Conservation (phyloP, 2,329 filamentous ascomycete species). For the Fulvia fulva region DNA sequence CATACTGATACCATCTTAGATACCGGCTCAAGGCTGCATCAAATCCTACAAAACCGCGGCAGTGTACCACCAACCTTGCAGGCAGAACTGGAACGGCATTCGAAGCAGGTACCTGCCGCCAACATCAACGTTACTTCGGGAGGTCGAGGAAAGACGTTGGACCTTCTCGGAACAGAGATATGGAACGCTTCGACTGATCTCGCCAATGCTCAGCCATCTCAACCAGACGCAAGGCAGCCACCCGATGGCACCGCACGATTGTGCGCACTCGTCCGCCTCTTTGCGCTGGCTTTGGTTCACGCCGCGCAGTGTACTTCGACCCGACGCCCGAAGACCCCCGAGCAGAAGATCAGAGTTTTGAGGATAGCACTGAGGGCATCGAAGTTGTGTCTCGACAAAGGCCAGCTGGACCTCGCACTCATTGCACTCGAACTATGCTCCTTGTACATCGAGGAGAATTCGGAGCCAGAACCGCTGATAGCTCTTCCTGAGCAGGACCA, state of each 20-base stretch:
- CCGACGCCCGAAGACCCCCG: slow-evolving; percentile 24
- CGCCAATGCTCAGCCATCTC: slow-evolving; percentile 8
- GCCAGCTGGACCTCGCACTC: slow-evolving; percentile 55
- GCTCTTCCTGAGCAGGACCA: slow-evolving; percentile 9
- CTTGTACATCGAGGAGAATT: slow-evolving; percentile 37
- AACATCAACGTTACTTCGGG: slow-evolving; percentile 17
- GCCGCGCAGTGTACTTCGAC: slow-evolving; percentile 44
- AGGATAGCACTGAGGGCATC: slow-evolving; percentile 65
- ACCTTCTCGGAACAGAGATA: slow-evolving; percentile 53
- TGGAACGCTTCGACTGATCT: slow-evolving; percentile 64
- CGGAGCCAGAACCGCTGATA: slow-evolving; percentile 9
- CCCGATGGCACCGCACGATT: slow-evolving; percentile 2
- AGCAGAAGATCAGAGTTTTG: slow-evolving; percentile 53
- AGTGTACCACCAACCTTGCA: slow-evolving; percentile 12
- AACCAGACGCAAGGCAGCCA: slow-evolving; percentile 1
- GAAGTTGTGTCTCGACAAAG: slow-evolving; percentile 58
- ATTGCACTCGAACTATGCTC: slow-evolving; percentile 62
- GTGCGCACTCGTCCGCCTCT: slow-evolving; percentile 42
- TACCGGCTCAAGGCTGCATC: slow-evolving; percentile 5
- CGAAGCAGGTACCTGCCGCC: slow-evolving; percentile 16
- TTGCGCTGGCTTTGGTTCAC: slow-evolving; percentile 67
- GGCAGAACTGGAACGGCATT: slow-evolving; percentile 18
- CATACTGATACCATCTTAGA: slow-evolving; percentile 2
- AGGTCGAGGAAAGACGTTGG: slow-evolving; percentile 47
- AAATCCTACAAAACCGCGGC: slow-evolving; percentile 18